These are phyloP conservation scores for Fusarium nygamai DNA, from an alignment of 2,329 filamentous ascomycete species.

Conservation along the genomic window DNA sequence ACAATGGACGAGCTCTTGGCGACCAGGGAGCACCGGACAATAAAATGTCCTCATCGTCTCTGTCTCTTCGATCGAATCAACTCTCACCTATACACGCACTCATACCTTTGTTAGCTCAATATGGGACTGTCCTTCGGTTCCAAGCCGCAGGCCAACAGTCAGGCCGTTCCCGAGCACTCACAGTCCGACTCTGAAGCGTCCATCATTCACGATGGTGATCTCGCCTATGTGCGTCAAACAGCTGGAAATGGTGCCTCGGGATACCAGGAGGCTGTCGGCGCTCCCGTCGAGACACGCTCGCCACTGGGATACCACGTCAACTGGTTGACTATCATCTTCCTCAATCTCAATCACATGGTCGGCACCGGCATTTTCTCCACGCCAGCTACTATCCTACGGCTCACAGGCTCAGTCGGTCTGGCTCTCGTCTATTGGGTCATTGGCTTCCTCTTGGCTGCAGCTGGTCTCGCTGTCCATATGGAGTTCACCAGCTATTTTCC, in stretches of 20 bases:
- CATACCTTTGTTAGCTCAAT: neutral
- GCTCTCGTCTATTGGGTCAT: conserved; percentile 72
- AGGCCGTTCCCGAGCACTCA: neutral
- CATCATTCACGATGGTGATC: conserved; percentile 29
- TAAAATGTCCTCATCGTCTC: neutral
- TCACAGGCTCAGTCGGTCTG: conserved; percentile 70
- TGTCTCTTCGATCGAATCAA: neutral
- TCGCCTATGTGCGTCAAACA: conserved; percentile 32
- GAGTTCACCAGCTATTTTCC: conserved; percentile 74
- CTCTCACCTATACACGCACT: accelerated
- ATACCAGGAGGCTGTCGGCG: conserved; percentile 70
- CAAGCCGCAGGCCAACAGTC: neutral
- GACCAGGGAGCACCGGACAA: neutral
- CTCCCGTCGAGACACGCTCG: conserved; percentile 67
- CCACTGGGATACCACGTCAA: conserved; percentile 70
- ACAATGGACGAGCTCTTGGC: neutral
- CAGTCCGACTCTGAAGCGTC: conserved; percentile 7
- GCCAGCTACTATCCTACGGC: conserved; percentile 60
- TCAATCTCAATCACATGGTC: conserved; percentile 71
- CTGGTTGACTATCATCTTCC: conserved; percentile 64
- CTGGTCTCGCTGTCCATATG: conserved; percentile 68
- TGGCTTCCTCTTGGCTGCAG: conserved; percentile 66
- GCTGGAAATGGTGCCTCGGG: conserved; percentile 61
- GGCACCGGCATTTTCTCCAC: conserved; percentile 72
- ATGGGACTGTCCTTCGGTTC: neutral